A percentile compares a stretch with the other conserved stretches of the same genome.
These are phyloP conservation scores for Lachancea mirantina DNA, from an alignment of 805 yeast species.

Conservation along the genomic window DNA sequence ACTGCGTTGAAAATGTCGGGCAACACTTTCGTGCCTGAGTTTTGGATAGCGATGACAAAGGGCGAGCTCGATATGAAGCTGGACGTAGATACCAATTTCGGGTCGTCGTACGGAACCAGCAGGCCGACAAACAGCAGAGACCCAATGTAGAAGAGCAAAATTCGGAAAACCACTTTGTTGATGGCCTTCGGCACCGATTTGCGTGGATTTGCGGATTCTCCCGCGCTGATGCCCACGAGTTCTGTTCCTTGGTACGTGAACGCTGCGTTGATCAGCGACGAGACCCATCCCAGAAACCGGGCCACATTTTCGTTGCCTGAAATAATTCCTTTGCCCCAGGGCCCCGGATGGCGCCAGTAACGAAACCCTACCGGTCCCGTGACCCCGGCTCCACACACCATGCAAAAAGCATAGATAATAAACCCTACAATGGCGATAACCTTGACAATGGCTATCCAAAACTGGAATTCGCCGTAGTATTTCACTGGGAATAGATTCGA, in stretches of 20 bases:
- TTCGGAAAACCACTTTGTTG: constrained; percentile 60
- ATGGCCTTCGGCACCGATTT: constrained; percentile 67
- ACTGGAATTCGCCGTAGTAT: constrained; percentile 68
- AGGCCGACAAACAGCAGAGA: constrained; percentile 64
- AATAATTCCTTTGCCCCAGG: constrained; percentile 61
- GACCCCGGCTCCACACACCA: constrained; percentile 69
- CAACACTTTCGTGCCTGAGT: constrained; percentile 57
- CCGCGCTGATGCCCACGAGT: constrained; percentile 66
- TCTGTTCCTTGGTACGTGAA: constrained; percentile 79
- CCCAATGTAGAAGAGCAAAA: constrained; percentile 55
- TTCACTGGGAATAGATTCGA: constrained; percentile 61
- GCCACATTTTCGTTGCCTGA: constrained; percentile 45
- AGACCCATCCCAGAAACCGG: constrained; percentile 61
- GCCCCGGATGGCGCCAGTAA: constrained; percentile 75
- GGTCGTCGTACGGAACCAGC: constrained; percentile 62
- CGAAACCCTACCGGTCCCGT: constrained; percentile 71
- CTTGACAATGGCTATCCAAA: constrained; percentile 64
- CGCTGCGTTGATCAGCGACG: constrained; percentile 65
- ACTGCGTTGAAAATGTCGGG: constrained; percentile 74
- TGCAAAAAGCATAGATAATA: constrained; percentile 55
- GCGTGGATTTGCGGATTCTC: constrained; percentile 65
- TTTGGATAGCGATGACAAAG: constrained; percentile 62
- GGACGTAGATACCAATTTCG: constrained; percentile 33
- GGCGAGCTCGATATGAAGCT: constrained; percentile 55
- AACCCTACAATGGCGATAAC: constrained; percentile 65